Base-by-base conservation (phyloP, 306 rosid genomes). In the Vigna unguiculata region DNA sequence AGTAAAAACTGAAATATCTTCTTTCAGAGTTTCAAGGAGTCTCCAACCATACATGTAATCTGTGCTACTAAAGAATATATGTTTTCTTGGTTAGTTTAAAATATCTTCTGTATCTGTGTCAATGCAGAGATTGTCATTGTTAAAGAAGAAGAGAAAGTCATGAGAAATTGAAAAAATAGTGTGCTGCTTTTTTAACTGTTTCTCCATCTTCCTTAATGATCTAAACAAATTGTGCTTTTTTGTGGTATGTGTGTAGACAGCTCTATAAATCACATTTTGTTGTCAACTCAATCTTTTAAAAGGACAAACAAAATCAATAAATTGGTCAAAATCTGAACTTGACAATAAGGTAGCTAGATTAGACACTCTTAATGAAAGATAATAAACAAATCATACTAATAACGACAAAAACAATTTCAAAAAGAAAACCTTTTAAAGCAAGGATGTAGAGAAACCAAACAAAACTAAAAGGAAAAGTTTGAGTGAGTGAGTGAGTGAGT, bases 361-460 rank as follows among this genome's bases (percentile, higher is more conserved):
- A 34, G 52, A 57, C 60, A 5, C 32, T 43, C 48, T 40, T 40
- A 14, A 3, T 24, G 30, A 3, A n/a, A 28, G 14, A 28, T 25
- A 9, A 30, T 12, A 41, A 66, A 24, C 68, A 61, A 32, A 34
- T 61, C 46, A 61, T 4, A 61, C 3, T 10, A 20, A 57, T 65
- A 46, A 47, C 30, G 79, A 72, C 69, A 72, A 43, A 30, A 40
- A 53, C 9, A 7, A 34, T 6, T 34, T 6, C 7, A 7, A 48
- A 14, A 25, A 9, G 9, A 32, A 16, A 12, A 28, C 1, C 10
- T 28, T 63, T 19, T 12, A 2, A 12, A 16, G 12, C 16, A 53
- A 55, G 62, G 64, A 12, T 55, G 16, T 53, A 69, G 55, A 62
- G 52, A 7, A 41, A 46, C 43, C 38, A 41, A 65, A 45, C 72